A percentile compares a stretch with the other conserved stretches of the same genome.
These are phyloP conservation scores for Diaporthe humulicola DNA, from an alignment of 2,329 filamentous ascomycete species.

Conservation along the genomic window DNA sequence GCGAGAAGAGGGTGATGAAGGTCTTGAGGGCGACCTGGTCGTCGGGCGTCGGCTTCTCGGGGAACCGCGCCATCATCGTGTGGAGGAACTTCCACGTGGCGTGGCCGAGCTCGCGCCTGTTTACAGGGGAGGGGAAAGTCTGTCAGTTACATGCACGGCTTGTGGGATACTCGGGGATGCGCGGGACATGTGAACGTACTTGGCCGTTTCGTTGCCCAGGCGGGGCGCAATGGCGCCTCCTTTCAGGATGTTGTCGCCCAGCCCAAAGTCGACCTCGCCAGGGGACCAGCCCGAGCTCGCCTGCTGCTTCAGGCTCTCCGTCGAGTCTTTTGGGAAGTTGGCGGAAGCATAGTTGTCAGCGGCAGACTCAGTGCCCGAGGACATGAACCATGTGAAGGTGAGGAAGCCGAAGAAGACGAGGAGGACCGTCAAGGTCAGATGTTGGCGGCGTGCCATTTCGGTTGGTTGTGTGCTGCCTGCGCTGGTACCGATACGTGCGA, in stretches of 20 bases:
- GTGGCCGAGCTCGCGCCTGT: constrained; percentile 74
- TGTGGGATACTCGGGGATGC: constrained; percentile 31
- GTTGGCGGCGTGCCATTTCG: constrained; percentile 66
- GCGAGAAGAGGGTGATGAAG: constrained; percentile 75
- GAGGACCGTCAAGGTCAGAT: constrained; percentile 66
- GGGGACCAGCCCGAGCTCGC: constrained; percentile 33
- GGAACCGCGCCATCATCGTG: constrained; percentile 79
- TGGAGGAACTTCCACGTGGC: constrained; percentile 79
- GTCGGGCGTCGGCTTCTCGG: constrained; percentile 72
- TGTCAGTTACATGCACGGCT: neutral
- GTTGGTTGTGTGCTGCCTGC: neutral
- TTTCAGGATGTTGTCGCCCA: constrained; percentile 66
- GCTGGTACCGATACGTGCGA: neutral
- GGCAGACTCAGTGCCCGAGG: constrained; percentile 46
- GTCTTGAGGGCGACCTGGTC: constrained; percentile 74
- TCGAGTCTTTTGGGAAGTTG: constrained; percentile 44
- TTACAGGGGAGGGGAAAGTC: neutral
- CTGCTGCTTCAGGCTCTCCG: constrained; percentile 42
- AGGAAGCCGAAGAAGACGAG: constrained; percentile 68
- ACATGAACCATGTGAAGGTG: constrained; percentile 71
- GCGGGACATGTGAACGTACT: constrained; percentile 59
- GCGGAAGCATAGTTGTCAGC: constrained; percentile 41
- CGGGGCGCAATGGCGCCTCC: constrained; percentile 84
- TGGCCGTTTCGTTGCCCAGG: constrained; percentile 84
- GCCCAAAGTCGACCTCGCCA: constrained; percentile 49